These are phyloP conservation scores for Pseudogymnoascus sp. DNA, from an alignment of 2,329 filamentous ascomycete species.

Conservation along the genomic window DNA sequence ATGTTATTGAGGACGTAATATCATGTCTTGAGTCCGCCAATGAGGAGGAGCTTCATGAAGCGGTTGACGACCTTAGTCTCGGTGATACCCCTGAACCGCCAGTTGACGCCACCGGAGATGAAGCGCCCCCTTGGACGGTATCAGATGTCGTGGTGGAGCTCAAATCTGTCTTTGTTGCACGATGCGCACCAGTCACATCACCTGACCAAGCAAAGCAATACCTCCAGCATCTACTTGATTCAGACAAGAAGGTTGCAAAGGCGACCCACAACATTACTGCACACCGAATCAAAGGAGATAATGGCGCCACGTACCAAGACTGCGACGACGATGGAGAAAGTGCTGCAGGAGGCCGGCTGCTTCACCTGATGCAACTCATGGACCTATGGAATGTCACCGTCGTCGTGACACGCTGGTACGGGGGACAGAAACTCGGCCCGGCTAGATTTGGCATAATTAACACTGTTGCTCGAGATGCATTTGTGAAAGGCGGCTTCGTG, in stretches of 20 bases:
- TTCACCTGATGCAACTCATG: slow-evolving; percentile 93
- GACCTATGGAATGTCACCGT: slow-evolving; percentile 89
- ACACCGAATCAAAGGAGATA: slow-evolving; percentile 67
- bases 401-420: slow-evolving; percentile 92
- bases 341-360: slow-evolving; percentile 75
- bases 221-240: slow-evolving; percentile 68
- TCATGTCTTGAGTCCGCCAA: slow-evolving; percentile 11
- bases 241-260: slow-evolving; percentile 75
- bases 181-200: slow-evolving; percentile 63
- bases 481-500: slow-evolving; percentile 69
- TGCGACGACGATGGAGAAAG: slow-evolving; percentile 95
- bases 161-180: slow-evolving; percentile 82
- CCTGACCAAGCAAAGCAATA: slow-evolving; percentile 64
- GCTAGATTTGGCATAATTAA: slow-evolving; percentile 90
- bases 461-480: slow-evolving; percentile 71
- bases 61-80: slow-evolving; percentile 4
- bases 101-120: slow-evolving; percentile 16
- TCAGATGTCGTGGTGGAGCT: slow-evolving; percentile 71
- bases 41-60: slow-evolving; percentile 20
- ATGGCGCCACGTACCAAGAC: slow-evolving; percentile 65
- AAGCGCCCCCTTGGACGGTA: slow-evolving; percentile 57
- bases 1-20: slow-evolving; percentile 73
- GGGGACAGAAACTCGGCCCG: slow-evolving; percentile 81
- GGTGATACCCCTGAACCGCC: slow-evolving; percentile 10
- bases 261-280: slow-evolving; percentile 96